A percentile compares a stretch with the other conserved stretches of the same genome.
Evolutionary conservation across 257 asterid genomes (phyloP).

Genomic region (Nicotiana undulata): DNA sequence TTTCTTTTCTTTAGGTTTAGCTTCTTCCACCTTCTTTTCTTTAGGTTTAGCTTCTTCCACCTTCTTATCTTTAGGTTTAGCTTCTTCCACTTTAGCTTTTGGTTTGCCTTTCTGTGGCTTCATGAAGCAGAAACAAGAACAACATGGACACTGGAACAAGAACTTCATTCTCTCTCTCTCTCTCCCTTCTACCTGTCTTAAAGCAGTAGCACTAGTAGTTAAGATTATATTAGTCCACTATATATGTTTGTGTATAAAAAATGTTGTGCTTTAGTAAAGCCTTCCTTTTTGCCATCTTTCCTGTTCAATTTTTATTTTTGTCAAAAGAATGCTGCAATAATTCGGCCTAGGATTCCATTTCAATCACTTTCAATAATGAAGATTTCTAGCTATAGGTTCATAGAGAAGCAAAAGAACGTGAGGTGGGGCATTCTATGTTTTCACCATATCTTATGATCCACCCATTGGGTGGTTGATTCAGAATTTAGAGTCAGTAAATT

Average conservation of each 20-base stretch:
- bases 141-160: conserved; percentile 28
- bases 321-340: background rate
- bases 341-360: background rate
- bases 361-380: background rate
- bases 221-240: background rate
- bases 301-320: background rate
- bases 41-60: conserved; percentile 3
- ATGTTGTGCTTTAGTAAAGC: background rate
- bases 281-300: background rate
- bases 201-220: background rate
- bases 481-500: background rate
- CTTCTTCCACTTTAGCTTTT: conserved; percentile 3
- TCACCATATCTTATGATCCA: background rate
- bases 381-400: background rate
- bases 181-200: background rate
- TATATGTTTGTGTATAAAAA: background rate
- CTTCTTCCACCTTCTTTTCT: conserved; percentile 2
- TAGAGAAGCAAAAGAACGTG: background rate
- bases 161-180: conserved; percentile 16
- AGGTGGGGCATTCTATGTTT: background rate
- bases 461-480: background rate
- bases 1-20: background rate
- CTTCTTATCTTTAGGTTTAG: background rate
- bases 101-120: conserved; percentile 19
- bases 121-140: conserved; percentile 30